These are phyloP conservation scores for Phytopythium aichiense DNA, from an alignment of 352 stramenopile species.

Conservation along the genomic window DNA sequence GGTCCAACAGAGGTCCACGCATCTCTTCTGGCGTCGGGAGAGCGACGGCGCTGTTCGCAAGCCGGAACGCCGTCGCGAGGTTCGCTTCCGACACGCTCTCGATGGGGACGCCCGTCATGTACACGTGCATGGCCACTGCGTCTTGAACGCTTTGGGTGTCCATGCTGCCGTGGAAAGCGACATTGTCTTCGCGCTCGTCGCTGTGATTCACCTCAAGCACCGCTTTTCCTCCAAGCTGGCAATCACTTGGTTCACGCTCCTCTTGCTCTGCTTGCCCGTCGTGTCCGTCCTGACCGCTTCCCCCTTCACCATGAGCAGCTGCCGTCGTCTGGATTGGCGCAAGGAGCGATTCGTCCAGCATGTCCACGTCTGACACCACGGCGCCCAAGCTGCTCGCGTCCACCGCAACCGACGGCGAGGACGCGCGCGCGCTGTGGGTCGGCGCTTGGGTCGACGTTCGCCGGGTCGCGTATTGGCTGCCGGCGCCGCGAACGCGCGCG, in stretches of 20 bases:
- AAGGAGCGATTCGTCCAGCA: neutral
- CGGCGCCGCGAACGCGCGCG: neutral
- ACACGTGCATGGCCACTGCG: constrained; percentile 23
- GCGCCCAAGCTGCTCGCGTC: neutral
- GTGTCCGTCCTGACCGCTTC: neutral
- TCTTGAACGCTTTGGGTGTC: neutral
- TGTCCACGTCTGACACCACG: neutral
- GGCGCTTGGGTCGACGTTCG: neutral
- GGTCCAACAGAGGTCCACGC: constrained; percentile 15
- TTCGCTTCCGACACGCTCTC: constrained; percentile 11
- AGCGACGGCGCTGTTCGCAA: neutral
- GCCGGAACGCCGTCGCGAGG: constrained; percentile 12
- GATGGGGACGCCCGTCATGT: constrained; percentile 13
- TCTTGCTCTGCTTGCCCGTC: neutral
- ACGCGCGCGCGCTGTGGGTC: neutral
- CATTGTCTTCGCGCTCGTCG: neutral
- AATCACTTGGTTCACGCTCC: neutral
- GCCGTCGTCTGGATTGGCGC: neutral
- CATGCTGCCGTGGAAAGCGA: neutral
- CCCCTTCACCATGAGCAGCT: neutral
- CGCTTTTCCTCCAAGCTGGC: neutral
- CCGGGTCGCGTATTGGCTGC: neutral
- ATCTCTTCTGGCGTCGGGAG: constrained; percentile 9
- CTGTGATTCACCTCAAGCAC: neutral
- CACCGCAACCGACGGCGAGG: neutral